Conservation (phyloP, 1,139 yeast genomes). For the Yamadazyma buinensis region DNA sequence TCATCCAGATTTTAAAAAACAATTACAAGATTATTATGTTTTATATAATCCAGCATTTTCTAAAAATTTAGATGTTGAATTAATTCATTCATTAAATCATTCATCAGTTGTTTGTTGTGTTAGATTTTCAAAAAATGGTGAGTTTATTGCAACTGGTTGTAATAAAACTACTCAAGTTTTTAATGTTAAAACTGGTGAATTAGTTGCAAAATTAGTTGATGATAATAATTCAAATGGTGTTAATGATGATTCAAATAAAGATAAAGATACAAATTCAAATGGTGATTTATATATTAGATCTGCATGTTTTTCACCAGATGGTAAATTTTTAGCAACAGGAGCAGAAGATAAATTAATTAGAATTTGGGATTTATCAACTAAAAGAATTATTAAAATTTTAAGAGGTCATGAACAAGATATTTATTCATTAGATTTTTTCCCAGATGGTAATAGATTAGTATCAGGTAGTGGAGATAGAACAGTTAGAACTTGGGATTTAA, state of each 20-base stretch:
- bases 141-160: constrained; percentile 94
- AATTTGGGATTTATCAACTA: constrained; percentile 91
- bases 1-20: constrained; percentile 75
- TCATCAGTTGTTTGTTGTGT: constrained; percentile 96
- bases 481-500: constrained; percentile 94
- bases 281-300: constrained; percentile 92
- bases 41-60: constrained; percentile 83
- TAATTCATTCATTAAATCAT: constrained; percentile 88
- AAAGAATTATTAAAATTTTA: constrained; percentile 82
- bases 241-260: constrained; percentile 31
- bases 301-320: constrained; percentile 96
- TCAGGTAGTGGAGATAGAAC: constrained; percentile 97
- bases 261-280: constrained; percentile 32
- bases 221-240: constrained; percentile 51
- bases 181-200: constrained; percentile 87
- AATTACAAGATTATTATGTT: constrained; percentile 83
- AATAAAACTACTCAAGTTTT: constrained; percentile 94
- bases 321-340: constrained; percentile 92
- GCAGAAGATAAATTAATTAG: constrained; percentile 96
- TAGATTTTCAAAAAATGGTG: constrained; percentile 87
- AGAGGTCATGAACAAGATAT: constrained; percentile 98
- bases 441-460: constrained; percentile 90
- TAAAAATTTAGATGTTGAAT: constrained; percentile 71
- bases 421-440: constrained; percentile 92
- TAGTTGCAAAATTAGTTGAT: constrained; percentile 83